Conservation (phyloP, 2,329 filamentous ascomycete genomes). For the Trichoderma sp. region DNA sequence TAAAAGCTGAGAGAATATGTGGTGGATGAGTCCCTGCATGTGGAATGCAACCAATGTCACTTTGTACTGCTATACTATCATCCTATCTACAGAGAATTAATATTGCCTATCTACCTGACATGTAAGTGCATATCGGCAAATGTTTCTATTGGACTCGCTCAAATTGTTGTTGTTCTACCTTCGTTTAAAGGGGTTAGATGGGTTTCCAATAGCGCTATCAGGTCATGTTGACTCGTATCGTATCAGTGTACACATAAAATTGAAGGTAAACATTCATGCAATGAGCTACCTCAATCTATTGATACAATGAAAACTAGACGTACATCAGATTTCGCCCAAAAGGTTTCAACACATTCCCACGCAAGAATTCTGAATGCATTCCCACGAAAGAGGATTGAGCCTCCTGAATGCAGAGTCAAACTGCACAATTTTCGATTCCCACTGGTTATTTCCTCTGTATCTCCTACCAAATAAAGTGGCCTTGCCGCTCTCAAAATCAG, state of each 20-base stretch:
- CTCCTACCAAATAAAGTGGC: slow-evolving; percentile 4
- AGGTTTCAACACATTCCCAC: background rate
- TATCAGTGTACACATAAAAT: background rate
- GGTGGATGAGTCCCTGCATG: background rate
- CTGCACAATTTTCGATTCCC: background rate
- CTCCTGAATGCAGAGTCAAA: slow-evolving; percentile 4
- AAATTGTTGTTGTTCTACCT: background rate
- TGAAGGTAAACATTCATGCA: background rate
- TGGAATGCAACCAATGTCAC: background rate
- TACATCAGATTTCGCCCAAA: background rate
- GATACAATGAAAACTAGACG: background rate
- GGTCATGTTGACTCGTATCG: background rate
- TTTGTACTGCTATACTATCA: background rate
- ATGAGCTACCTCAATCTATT: background rate
- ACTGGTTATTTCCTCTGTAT: background rate
- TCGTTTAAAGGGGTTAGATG: background rate
- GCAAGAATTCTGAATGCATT: background rate
- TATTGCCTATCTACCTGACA: background rate
- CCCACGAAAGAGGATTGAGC: background rate
- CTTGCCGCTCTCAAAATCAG: background rate
- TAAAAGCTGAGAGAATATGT: background rate
- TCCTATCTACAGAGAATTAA: background rate
- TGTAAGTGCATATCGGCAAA: background rate
- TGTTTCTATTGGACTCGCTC: background rate
- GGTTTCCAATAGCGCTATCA: background rate